Percentiles rank a stretch among this genome's conserved stretches.
phyloP scores from a whole-genome alignment of 1,139 yeast genomes.

The Lodderomyces margitis region DNA sequence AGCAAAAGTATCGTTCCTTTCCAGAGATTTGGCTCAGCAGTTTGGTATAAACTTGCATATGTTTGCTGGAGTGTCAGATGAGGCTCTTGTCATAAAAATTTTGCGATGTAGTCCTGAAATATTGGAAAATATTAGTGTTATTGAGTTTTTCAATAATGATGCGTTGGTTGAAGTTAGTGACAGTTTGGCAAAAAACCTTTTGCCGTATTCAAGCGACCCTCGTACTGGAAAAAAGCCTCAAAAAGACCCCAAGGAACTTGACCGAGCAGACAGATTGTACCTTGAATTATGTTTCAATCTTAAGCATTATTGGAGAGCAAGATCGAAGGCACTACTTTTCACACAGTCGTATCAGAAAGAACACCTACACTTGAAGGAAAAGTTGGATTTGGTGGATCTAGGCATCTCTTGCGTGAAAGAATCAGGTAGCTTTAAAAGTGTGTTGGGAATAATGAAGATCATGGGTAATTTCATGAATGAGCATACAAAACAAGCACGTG shows the following conservation, averaged over 20 bases:
- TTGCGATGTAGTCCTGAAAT: slow-evolving; percentile 72
- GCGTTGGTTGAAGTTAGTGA: slow-evolving; percentile 71
- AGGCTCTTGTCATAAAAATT: slow-evolving; percentile 62
- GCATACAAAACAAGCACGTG: slow-evolving; percentile 71
- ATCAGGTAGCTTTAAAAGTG: slow-evolving; percentile 63
- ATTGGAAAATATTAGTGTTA: slow-evolving; percentile 61
- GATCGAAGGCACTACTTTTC: slow-evolving; percentile 76
- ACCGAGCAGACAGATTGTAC: slow-evolving; percentile 78
- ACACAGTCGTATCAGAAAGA: slow-evolving; percentile 71
- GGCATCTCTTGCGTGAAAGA: slow-evolving; percentile 62
- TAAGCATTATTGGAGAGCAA: slow-evolving; percentile 78
- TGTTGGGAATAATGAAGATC: slow-evolving; percentile 73
- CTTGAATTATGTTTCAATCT: slow-evolving; percentile 76
- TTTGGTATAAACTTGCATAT: slow-evolving; percentile 91
- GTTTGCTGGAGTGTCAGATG: slow-evolving; percentile 62
- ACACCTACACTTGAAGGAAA: slow-evolving; percentile 62
- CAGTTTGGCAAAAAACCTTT: slow-evolving; percentile 59
- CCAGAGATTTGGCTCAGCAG: slow-evolving; percentile 78
- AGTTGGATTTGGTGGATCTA: slow-evolving; percentile 62
- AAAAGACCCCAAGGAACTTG: slow-evolving; percentile 61
- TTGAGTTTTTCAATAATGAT: slow-evolving; percentile 80
- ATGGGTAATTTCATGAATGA: slow-evolving; percentile 96
- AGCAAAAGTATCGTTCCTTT: slow-evolving; percentile 58
- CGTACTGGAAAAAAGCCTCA: slow-evolving; percentile 40
- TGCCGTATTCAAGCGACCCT: slow-evolving; percentile 67